Conservation (phyloP, 1,139 yeast genomes). For the Saccharomyces hybrid region DNA sequence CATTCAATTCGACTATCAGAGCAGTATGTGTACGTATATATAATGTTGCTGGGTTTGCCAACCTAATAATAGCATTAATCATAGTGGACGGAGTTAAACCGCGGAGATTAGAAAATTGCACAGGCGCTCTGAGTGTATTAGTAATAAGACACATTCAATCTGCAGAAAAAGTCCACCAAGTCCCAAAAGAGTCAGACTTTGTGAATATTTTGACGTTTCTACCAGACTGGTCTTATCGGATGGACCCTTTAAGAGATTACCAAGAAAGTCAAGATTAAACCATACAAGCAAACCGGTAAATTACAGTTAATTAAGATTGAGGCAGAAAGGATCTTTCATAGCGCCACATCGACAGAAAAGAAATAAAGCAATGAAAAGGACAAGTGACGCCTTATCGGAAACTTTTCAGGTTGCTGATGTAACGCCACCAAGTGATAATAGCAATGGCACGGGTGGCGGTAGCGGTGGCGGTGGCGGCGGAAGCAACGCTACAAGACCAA, state of each 20-base stretch:
- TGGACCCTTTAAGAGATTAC: no score
- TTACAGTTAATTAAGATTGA: no score
- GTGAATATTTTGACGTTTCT: no score
- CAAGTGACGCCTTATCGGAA: not conserved
- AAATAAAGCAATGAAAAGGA: not conserved
- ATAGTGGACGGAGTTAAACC: not conserved
- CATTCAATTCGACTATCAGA: no score
- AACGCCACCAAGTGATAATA: not conserved
- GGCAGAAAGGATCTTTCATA: no score
- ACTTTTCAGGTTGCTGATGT: not conserved
- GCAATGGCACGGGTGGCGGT: not conserved
- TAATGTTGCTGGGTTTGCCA: no score
- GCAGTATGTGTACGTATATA: not conserved
- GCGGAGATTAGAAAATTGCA: not conserved
- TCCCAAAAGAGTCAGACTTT: no score
- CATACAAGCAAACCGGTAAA: no score
- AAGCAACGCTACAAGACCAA: not conserved
- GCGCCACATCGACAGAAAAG: not conserved
- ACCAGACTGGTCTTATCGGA: no score
- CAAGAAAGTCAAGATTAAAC: no score
- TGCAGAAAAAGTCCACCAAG: not conserved
- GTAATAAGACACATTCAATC: no score
- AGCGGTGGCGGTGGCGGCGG: not conserved
- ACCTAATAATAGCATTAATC: not conserved
- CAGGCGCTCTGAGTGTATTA: no score